These are phyloP conservation scores for Monosporascus sp. DNA, from an alignment of 2,329 filamentous ascomycete genomes.

Conservation along the genomic window DNA sequence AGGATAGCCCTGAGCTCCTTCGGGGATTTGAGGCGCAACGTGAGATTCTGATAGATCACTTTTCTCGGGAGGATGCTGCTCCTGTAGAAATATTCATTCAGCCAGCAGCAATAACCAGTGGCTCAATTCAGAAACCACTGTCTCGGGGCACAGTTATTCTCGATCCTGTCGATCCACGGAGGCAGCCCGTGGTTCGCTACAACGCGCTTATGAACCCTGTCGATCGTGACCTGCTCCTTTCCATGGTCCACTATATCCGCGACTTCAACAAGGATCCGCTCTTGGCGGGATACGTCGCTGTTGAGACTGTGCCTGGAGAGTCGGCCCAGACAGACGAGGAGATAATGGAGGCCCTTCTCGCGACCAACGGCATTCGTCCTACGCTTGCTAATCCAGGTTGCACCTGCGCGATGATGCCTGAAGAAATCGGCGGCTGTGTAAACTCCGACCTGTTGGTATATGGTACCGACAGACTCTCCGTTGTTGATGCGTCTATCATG, in stretches of 20 bases:
- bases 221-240: slow-evolving; percentile 42
- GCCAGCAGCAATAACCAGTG: slow-evolving; percentile 8
- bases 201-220: slow-evolving; percentile 40
- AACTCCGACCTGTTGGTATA: slow-evolving; percentile 37
- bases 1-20: slow-evolving; percentile 8
- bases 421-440: slow-evolving; percentile 39
- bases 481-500: slow-evolving; percentile 41
- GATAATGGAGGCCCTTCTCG: slow-evolving; percentile 21
- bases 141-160: slow-evolving; percentile 53
- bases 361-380: slow-evolving; percentile 8
- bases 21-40: slow-evolving; percentile 9
- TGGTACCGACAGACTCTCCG: slow-evolving; percentile 36
- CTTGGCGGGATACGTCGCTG: slow-evolving; percentile 27
- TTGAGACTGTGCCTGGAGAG: slow-evolving; percentile 27
- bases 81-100: not conserved
- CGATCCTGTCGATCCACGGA: slow-evolving; percentile 32
- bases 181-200: slow-evolving; percentile 44
- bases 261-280: slow-evolving; percentile 24
- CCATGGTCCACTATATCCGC: slow-evolving; percentile 33
- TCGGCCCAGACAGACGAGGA: slow-evolving; percentile 18
- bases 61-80: not conserved
- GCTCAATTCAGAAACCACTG: slow-evolving; percentile 31
- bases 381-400: slow-evolving; percentile 35
- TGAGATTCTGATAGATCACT: slow-evolving; percentile 1
- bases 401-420: slow-evolving; percentile 41